Conservation (phyloP, 2,329 filamentous ascomycete species). For the Ascocoryne sarcoides region DNA sequence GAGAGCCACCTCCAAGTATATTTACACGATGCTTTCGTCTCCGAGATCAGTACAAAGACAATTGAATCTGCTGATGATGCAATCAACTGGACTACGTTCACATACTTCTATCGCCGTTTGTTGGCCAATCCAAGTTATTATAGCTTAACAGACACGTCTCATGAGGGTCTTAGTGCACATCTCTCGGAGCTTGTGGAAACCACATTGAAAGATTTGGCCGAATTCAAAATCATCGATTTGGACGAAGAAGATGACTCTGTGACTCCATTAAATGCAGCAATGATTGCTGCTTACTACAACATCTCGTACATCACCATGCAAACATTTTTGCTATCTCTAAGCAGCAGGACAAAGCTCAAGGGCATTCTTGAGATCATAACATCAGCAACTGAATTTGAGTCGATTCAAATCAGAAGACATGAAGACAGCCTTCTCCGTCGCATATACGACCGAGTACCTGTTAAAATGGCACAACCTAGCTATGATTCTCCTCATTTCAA, state of each 20-base stretch:
- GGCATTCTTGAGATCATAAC: slow-evolving; percentile 95
- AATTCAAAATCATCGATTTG: slow-evolving; percentile 91
- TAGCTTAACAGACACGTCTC: slow-evolving; percentile 75
- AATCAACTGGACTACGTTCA: slow-evolving; percentile 97
- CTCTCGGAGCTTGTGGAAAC: slow-evolving; percentile 91
- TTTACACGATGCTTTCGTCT: slow-evolving; percentile 91
- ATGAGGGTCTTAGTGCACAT: slow-evolving; percentile 89
- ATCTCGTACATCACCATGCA: slow-evolving; percentile 99
- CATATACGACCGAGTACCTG: slow-evolving; percentile 89
- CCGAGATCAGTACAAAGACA: slow-evolving; percentile 92
- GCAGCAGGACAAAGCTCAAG: slow-evolving; percentile 85
- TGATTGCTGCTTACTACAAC: slow-evolving; percentile 99
- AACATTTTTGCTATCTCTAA: slow-evolving; percentile 88
- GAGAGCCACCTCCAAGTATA: slow-evolving; percentile 90
- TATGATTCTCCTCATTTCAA: slow-evolving; percentile 98
- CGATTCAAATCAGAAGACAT: slow-evolving; percentile 86
- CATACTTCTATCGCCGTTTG: slow-evolving; percentile 92
- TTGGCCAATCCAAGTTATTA: slow-evolving; percentile 97
- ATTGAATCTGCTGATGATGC: slow-evolving; percentile 94
- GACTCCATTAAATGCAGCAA: slow-evolving; percentile 84
- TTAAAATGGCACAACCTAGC: slow-evolving; percentile 82
- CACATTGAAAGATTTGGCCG: slow-evolving; percentile 79
- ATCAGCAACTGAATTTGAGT: slow-evolving; percentile 92
- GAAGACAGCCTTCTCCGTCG: slow-evolving; percentile 81
- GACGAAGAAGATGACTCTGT: slow-evolving; percentile 91